Evolutionary conservation across 352 stramenopile species (phyloP), one percentile per base, ranked within the genome.

Genomic region (Phytopythium helicoides): DNA sequence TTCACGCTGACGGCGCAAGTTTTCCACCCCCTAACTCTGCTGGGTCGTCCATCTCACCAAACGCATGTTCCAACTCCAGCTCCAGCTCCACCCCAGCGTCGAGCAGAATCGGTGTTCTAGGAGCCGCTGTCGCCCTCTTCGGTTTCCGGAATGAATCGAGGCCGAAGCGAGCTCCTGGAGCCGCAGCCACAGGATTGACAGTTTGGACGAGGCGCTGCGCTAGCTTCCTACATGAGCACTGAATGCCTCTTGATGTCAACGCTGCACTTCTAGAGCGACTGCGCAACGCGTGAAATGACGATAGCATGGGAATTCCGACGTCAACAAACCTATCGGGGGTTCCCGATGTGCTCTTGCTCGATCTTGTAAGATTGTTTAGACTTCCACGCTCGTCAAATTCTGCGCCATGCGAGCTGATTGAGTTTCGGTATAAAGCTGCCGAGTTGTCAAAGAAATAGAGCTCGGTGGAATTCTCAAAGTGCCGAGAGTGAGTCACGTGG

Each of bases 401-500:
- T n/a, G n/a, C n/a, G n/a, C n/a, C 21, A 18, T 23, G 9, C 3
- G 40, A 28, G 40, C 19, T 33, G 40, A 33, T 28, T 9, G 19
- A 47, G 12, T 47, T 5, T 11, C 40, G 19, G 6, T 34, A 33
- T 23, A 33, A 14, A 23, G 19, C 40, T 14, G 40, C 40, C 19
- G 7, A 58, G 16, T 68, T 58, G 19, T 81, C 71, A 23, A 82
- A 72, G 40, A 70, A 82, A 25, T 65, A 80, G 18, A 60, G 62
- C 15, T 60, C 18, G 3, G 39, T 22, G 7, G 48, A 52, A 35
- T 52, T 68, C 49, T 77, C 68, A 33, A 77, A 76, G 5, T 50
- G 28, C 6, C 40, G 49, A 0, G 62, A 39, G 48, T 86, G 75
- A 35, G 69, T 78, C 7, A 42, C 44, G 50, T 86, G 67, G 39